phyloP scores from a whole-genome alignment of 2,329 filamentous ascomycete genomes.

The Mariannaea sp. region DNA sequence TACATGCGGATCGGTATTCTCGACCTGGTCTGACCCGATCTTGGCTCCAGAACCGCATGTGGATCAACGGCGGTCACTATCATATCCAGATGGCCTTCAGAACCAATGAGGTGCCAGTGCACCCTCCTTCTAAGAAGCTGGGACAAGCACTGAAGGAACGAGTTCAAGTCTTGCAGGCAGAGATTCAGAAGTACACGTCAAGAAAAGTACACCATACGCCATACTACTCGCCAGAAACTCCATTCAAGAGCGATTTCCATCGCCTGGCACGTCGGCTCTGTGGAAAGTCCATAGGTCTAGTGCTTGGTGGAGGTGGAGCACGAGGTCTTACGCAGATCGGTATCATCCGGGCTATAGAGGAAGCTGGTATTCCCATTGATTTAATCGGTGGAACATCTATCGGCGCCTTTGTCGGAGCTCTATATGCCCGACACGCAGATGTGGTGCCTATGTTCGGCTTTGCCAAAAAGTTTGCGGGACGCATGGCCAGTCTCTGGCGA shows the following conservation, averaged over 20 bases:
- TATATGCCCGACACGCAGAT: slow-evolving; percentile 96
- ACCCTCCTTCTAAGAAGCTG: slow-evolving; percentile 75
- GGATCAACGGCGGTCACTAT: slow-evolving; percentile 98
- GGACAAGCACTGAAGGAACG: slow-evolving; percentile 87
- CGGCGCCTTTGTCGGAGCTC: slow-evolving; percentile 89
- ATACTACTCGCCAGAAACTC: slow-evolving; percentile 87
- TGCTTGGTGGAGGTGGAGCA: slow-evolving; percentile 91
- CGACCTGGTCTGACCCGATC: slow-evolving; percentile 81
- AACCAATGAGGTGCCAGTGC: slow-evolving; percentile 74
- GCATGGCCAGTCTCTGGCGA: slow-evolving; percentile 99
- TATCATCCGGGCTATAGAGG: slow-evolving; percentile 92
- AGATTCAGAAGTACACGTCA: slow-evolving; percentile 98
- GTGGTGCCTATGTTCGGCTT: slow-evolving; percentile 96
- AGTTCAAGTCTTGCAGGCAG: slow-evolving; percentile 92
- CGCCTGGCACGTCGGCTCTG: slow-evolving; percentile 86
- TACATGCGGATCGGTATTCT: slow-evolving; percentile 89
- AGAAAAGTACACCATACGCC: slow-evolving; percentile 86
- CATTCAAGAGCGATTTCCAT: slow-evolving; percentile 97
- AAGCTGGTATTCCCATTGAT: slow-evolving; percentile 94
- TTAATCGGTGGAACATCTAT: slow-evolving; percentile 96
- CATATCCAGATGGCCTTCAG: slow-evolving; percentile 96
- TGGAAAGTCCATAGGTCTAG: slow-evolving; percentile 91
- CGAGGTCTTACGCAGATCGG: slow-evolving; percentile 91
- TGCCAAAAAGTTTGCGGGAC: slow-evolving; percentile 94
- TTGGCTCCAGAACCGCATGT: slow-evolving; percentile 91